phyloP scores from a whole-genome alignment of 2,329 filamentous ascomycete species.

The Claviceps africana region DNA sequence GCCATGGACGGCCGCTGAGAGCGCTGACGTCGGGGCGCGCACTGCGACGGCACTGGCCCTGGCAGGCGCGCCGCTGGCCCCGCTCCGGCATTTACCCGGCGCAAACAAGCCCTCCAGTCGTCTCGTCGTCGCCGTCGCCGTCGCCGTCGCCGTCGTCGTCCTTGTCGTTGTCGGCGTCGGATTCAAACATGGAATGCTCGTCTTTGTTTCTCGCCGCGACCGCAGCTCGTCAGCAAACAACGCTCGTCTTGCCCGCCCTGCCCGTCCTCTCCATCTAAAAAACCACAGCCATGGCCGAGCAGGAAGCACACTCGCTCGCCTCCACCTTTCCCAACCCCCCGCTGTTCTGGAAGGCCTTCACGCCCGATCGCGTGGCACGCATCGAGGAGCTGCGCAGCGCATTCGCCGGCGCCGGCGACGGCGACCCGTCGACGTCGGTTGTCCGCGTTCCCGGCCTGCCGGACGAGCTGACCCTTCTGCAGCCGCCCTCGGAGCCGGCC shows the following conservation, averaged over 20 bases:
- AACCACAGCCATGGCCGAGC: constrained; percentile 41
- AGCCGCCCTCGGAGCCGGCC: constrained; percentile 64
- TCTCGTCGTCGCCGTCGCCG: too few relatives aligned
- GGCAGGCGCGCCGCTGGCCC: too few relatives aligned
- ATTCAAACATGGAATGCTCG: too few relatives aligned
- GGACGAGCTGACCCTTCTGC: constrained; percentile 58
- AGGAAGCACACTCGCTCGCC: constrained; percentile 33
- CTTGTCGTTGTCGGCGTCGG: too few relatives aligned
- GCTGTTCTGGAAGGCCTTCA: constrained; percentile 82
- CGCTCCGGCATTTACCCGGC: constrained; percentile 9
- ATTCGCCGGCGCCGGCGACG: constrained; percentile 20
- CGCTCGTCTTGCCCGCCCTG: too few relatives aligned
- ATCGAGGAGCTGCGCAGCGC: constrained; percentile 29
- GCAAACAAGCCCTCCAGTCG: constrained; percentile 2
- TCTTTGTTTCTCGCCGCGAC: too few relatives aligned
- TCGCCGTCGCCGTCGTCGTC: too few relatives aligned
- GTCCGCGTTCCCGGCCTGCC: constrained; percentile 40
- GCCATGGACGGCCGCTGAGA: background rate
- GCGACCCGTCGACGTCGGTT: constrained; percentile 12
- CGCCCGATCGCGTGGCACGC: constrained; percentile 53
- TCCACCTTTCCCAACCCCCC: constrained; percentile 76
- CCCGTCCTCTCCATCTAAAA: too few relatives aligned
- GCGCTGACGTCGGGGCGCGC: constrained; percentile 20
- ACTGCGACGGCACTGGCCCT: too few relatives aligned
- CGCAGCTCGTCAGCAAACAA: too few relatives aligned